Evolutionary conservation across 2,329 filamentous ascomycete species (phyloP), one percentile per base, ranked within the genome.

Genomic region (Penicillium glabrum): DNA sequence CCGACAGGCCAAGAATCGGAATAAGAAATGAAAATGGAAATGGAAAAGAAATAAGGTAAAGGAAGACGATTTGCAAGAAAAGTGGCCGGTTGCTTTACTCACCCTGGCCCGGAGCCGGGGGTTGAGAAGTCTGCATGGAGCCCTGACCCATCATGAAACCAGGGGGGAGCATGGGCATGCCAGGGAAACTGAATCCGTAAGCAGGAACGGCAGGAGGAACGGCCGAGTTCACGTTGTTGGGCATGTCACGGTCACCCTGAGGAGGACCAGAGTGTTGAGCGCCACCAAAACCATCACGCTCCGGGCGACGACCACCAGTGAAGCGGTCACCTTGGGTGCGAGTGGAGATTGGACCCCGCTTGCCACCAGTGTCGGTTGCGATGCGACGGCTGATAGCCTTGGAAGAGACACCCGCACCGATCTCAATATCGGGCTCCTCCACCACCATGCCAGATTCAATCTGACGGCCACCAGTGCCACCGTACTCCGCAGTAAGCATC

Each of bases 361-460:
- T 77, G 56, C 79, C 79, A 49, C 79, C 78, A 52, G 77, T 75
- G 60, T 82, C 79, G 39, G 79, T 82, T 29, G 78, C 77, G 67
- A 82, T 81, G 35, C 79, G 78, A 65, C 79, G 74, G 62, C 78
- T 80, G 67, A 82, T 82, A 33, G 79, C 79, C 80, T 99, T 99
- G 44, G 92, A 97, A 19, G 93, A 97, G 14, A 99, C 96, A 54
- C 95, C 95, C 19, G 93, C 93, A 52, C 95, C 95, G 56, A 99
- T 99, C 76, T 99, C 95, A 67, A 99, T 99, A 71, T 99, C 95
- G 3, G 95, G 95, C 76, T 99, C 95, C 73, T 99, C 95, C 26
- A 99, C 89, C 7, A 93, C 89, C 77, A 99, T 86, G 43, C 93
- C 92, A 14, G 85, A 81, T 69, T 92, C 88, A 59, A 99, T 91